Conservation (phyloP, 352 stramenopile genomes). For the Phytophthora pseudosyringae region DNA sequence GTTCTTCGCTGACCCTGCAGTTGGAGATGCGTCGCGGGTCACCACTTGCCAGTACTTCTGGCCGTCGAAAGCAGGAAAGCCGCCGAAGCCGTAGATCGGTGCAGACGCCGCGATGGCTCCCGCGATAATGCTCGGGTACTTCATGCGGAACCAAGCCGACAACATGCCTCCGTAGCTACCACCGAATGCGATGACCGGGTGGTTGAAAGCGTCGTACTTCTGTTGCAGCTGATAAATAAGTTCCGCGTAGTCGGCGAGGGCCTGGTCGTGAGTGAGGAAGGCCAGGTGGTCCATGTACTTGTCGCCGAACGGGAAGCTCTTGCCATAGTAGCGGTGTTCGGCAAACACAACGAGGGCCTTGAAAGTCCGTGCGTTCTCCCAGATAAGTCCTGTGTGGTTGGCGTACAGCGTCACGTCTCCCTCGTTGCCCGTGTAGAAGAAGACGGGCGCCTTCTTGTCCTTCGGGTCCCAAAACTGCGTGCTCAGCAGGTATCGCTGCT, state of each 20-base stretch:
- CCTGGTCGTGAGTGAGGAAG: slow-evolving; percentile 92
- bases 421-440: slow-evolving; percentile 96
- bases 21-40: slow-evolving; percentile 72
- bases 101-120: slow-evolving; percentile 95
- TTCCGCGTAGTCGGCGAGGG: slow-evolving; percentile 92
- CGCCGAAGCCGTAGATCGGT: slow-evolving; percentile 92
- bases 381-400: slow-evolving; percentile 95
- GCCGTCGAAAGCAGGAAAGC: slow-evolving; percentile 64
- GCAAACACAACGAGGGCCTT: slow-evolving; percentile 94
- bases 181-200: slow-evolving; percentile 94
- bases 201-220: slow-evolving; percentile 68
- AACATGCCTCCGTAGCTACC: slow-evolving; percentile 97
- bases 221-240: slow-evolving; percentile 89
- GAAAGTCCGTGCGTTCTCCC: slow-evolving; percentile 91
- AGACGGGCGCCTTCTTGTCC: slow-evolving; percentile 80
- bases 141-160: slow-evolving; percentile 94
- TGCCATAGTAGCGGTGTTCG: slow-evolving; percentile 97
- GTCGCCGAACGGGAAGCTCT: slow-evolving; percentile 84
- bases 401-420: slow-evolving; percentile 94
- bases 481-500: slow-evolving; percentile 92
- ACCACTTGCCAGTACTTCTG: slow-evolving; percentile 89
- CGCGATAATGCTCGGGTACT: slow-evolving; percentile 93
- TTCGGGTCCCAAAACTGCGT: slow-evolving; percentile 80
- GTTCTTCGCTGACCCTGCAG: slow-evolving; percentile 68
- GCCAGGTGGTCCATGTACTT: slow-evolving; percentile 73